Conservation (phyloP, 768 basidiomycete species). For the Ramaria sp. region DNA sequence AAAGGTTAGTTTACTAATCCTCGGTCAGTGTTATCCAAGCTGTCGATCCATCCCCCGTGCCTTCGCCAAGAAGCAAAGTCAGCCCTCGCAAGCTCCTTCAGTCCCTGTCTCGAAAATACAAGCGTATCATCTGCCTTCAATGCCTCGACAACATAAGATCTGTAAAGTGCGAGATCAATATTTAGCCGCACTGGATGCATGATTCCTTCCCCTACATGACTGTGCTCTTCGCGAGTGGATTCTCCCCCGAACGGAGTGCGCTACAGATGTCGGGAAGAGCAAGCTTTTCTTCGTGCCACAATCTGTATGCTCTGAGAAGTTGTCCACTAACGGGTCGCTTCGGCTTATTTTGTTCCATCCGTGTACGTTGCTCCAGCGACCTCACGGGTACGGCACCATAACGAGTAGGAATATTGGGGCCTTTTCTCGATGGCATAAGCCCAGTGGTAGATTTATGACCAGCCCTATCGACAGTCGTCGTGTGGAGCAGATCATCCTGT, state of each 20-base stretch:
- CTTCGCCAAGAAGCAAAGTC: slow-evolving; percentile 32
- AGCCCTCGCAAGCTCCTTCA: slow-evolving; percentile 27
- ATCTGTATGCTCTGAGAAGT: slow-evolving; percentile 31
- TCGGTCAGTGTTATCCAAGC: not conserved
- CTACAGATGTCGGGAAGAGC: slow-evolving; percentile 30
- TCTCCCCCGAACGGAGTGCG: slow-evolving; percentile 22
- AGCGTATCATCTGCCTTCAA: slow-evolving; percentile 28
- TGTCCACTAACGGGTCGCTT: slow-evolving; percentile 14
- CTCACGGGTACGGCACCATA: not conserved
- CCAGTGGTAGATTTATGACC: too few species aligned
- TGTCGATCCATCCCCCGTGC: slow-evolving; percentile 27
- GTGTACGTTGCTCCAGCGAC: not conserved
- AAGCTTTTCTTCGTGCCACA: slow-evolving; percentile 29
- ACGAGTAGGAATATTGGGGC: not conserved
- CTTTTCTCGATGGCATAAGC: too few species aligned
- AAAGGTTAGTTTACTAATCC: not conserved
- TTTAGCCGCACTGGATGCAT: too few species aligned
- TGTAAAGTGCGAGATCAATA: slow-evolving; percentile 11
- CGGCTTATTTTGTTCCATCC: not conserved
- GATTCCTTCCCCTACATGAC: slow-evolving; percentile 30
- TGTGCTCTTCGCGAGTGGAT: slow-evolving; percentile 34
- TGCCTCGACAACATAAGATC: slow-evolving; percentile 33
- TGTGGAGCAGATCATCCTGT: slow-evolving; percentile 10
- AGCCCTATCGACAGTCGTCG: too few species aligned
- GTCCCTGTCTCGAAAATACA: slow-evolving; percentile 23